Evolutionary conservation across 1,284 basidiomycete genomes (phyloP).

Genomic region (Leccinum cinnamomeum): DNA sequence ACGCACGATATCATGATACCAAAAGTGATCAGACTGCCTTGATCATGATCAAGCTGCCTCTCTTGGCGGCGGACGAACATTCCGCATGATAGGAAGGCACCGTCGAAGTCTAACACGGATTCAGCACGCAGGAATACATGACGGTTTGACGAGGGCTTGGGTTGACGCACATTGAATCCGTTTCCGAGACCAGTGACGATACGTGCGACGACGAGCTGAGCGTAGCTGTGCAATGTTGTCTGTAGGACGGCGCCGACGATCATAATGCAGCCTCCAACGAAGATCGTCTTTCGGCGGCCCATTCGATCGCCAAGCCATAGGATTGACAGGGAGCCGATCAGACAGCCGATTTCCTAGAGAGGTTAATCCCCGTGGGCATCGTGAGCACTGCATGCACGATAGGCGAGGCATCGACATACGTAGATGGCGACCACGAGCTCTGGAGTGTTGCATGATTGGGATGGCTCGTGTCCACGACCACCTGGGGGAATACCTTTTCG

Average conservation of each 20-base stretch:
- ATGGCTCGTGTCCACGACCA: conserved; percentile 30
- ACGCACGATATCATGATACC: conserved; percentile 70
- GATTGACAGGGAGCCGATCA: conserved; percentile 50
- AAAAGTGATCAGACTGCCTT: conserved; percentile 67
- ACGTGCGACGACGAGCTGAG: conserved; percentile 52
- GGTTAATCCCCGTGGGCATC: neutral
- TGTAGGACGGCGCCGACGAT: conserved; percentile 53
- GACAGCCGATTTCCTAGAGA: conserved; percentile 31
- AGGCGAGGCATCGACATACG: conserved; percentile 13
- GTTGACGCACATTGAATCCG: conserved; percentile 52
- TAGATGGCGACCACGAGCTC: conserved; percentile 34
- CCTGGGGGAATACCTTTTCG: conserved; percentile 24
- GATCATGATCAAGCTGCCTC: conserved; percentile 68
- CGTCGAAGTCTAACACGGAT: conserved; percentile 51
- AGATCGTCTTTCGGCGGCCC: conserved; percentile 51
- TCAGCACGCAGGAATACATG: conserved; percentile 2
- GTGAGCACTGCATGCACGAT: neutral
- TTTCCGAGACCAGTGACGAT: conserved; percentile 61
- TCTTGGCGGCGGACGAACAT: conserved; percentile 56
- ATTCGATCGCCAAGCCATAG: conserved; percentile 48
- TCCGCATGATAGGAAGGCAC: conserved; percentile 67
- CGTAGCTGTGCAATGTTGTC: conserved; percentile 44
- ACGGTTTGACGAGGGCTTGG: neutral
- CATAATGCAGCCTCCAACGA: conserved; percentile 52
- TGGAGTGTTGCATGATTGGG: conserved; percentile 35